Conservation (phyloP, 208 protist species). For the Leishmania martiniquensis region DNA sequence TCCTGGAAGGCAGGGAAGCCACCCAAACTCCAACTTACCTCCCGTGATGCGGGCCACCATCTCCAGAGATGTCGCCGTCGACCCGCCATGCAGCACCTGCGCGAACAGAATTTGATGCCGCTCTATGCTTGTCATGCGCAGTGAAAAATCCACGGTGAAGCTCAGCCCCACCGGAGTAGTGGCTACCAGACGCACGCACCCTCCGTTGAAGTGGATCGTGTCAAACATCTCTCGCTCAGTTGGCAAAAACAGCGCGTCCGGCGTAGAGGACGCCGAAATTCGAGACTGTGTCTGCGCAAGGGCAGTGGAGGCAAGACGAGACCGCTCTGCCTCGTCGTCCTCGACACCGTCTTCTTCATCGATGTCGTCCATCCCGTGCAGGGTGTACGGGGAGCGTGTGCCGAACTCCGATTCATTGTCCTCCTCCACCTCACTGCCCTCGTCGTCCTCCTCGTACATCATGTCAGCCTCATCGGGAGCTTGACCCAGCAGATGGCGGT, state of each 20-base stretch:
- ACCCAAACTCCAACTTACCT: conserved; percentile 65
- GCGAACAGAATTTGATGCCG: conserved; percentile 77
- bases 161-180: conserved; percentile 42
- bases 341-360: conserved; percentile 22
- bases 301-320: background rate
- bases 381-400: conserved; percentile 3
- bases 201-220: conserved; percentile 71
- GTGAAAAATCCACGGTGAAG: conserved; percentile 75
- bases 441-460: conserved; percentile 32
- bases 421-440: conserved; percentile 18
- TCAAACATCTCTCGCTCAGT: conserved; percentile 32
- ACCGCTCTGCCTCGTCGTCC: background rate
- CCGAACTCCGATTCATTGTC: conserved; percentile 21
- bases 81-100: conserved; percentile 35
- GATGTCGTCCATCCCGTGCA: conserved; percentile 32
- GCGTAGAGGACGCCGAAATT: conserved; percentile 22
- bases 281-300: conserved; percentile 13
- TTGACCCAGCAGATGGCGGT: conserved; percentile 8
- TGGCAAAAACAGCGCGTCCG: conserved; percentile 18
- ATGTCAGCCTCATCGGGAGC: conserved; percentile 5
- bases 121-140: conserved; percentile 53
- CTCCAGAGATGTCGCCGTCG: conserved; percentile 17
- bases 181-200: conserved; percentile 61
- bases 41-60: conserved; percentile 55
- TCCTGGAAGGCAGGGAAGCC: conserved; percentile 30